Conservation (phyloP, 1,284 basidiomycete genomes). For the Naganishia sp. region DNA sequence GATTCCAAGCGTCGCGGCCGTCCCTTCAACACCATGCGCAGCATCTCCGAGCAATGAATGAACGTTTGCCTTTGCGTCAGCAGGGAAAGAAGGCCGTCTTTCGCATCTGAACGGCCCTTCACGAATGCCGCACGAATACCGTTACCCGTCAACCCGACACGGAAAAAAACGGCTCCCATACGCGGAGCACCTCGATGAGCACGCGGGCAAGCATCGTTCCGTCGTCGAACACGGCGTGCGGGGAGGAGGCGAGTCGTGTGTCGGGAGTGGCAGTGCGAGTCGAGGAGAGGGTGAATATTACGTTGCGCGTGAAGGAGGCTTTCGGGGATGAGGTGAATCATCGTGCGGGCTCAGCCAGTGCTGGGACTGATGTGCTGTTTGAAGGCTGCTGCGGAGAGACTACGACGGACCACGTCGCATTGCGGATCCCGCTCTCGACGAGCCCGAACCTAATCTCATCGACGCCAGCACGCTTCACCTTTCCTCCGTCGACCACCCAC, state of each 20-base stretch:
- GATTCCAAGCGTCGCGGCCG: not conserved
- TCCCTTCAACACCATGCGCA: not conserved
- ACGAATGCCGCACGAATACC: not conserved
- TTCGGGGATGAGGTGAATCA: not conserved
- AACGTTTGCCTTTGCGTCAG: too few relatives aligned
- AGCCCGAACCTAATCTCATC: not conserved
- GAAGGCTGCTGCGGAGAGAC: too few relatives aligned
- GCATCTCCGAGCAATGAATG: not conserved
- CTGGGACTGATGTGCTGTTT: not conserved
- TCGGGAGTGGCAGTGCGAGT: not conserved
- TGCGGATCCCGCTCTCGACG: not conserved
- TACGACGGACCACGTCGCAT: not conserved
- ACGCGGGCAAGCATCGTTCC: slow-evolving; percentile 10
- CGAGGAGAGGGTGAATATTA: slow-evolving; percentile 16
- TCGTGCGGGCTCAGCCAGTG: too few relatives aligned
- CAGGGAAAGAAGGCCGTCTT: not conserved
- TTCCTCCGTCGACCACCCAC: not conserved
- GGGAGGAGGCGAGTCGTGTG: slow-evolving; percentile 1
- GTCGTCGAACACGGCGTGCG: not conserved
- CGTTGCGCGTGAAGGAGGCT: slow-evolving; percentile 18
- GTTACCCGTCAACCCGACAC: not conserved
- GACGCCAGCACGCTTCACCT: not conserved
- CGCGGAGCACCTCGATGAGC: slow-evolving; percentile 14
- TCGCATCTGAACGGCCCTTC: not conserved
- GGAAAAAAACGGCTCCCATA: slow-evolving; percentile 11